These are phyloP conservation scores for Lithohypha guttulata DNA, from an alignment of 2,329 filamentous ascomycete genomes.

Conservation along the genomic window DNA sequence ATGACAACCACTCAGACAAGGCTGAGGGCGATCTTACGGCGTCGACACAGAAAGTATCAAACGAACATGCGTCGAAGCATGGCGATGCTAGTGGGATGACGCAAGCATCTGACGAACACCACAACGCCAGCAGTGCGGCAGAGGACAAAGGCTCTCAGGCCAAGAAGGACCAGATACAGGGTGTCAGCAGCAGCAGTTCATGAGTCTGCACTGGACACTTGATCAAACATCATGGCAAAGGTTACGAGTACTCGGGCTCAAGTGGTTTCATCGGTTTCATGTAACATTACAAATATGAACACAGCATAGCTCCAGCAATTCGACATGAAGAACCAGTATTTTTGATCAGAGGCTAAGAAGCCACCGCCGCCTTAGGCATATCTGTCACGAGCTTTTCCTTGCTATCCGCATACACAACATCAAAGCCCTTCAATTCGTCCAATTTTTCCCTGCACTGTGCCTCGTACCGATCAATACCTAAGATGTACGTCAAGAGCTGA, in stretches of 20 bases:
- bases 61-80: background rate
- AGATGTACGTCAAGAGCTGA: slow-evolving; percentile 12
- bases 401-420: slow-evolving; percentile 11
- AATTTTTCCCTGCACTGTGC: slow-evolving; percentile 9
- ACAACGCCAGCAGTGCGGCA: background rate
- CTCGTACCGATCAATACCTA: slow-evolving; percentile 16
- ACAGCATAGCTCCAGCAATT: background rate
- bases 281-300: background rate
- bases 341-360: background rate
- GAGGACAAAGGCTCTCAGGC: background rate
- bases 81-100: background rate
- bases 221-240: background rate
- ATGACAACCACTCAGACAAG: background rate
- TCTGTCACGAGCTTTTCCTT: background rate
- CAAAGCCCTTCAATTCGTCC: slow-evolving; percentile 17
- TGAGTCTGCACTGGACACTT: too few relatives aligned
- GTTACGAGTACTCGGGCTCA: background rate
- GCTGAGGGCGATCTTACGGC: background rate
- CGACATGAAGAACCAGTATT: background rate
- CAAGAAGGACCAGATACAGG: background rate
- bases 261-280: background rate
- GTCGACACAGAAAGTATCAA: background rate
- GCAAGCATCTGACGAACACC: background rate
- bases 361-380: background rate
- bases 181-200: background rate